A percentile compares a stretch with the other conserved stretches of the same genome.
Conservation (phyloP, 768 basidiomycete species). For the Cytidiella melzeri region DNA sequence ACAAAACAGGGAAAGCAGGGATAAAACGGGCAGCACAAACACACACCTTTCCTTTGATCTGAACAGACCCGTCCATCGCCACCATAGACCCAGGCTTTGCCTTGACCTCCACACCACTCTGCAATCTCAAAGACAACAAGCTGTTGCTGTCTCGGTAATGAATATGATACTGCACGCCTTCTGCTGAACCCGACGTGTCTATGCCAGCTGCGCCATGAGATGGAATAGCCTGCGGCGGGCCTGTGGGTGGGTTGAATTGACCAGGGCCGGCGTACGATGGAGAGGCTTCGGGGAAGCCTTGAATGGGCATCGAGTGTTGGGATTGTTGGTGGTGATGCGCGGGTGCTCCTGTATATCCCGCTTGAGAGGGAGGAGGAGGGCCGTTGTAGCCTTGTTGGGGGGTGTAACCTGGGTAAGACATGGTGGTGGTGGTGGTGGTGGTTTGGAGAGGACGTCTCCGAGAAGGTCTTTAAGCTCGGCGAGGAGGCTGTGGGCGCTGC, state of each 20-base stretch:
- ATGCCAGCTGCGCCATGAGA: slow-evolving; percentile 4
- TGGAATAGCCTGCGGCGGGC: background rate
- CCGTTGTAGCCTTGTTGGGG: too few species aligned
- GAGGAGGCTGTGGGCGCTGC: too few species aligned
- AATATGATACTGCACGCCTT: slow-evolving; percentile 24
- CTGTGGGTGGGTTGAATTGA: background rate
- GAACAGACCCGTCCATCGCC: slow-evolving; percentile 26
- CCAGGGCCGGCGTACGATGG: too few species aligned
- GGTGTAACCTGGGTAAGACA: too few species aligned
- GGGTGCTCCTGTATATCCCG: too few species aligned
- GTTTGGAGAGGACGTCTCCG: too few species aligned
- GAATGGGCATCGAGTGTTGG: background rate
- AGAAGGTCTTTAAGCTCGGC: too few species aligned
- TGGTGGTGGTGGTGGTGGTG: too few species aligned
- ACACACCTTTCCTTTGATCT: slow-evolving; percentile 26
- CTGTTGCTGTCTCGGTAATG: slow-evolving; percentile 30
- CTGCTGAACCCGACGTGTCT: slow-evolving; percentile 20
- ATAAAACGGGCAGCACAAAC: background rate
- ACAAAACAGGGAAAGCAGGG: too few species aligned
- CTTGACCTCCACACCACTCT: slow-evolving; percentile 25
- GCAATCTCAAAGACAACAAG: slow-evolving; percentile 23
- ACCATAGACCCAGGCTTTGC: slow-evolving; percentile 30
- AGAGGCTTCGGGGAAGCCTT: background rate
- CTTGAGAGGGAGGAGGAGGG: too few species aligned
- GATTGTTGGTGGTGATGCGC: too few species aligned